phyloP scores from a whole-genome alignment of 2,329 filamentous ascomycete species.

The Beauveria asiatica region DNA sequence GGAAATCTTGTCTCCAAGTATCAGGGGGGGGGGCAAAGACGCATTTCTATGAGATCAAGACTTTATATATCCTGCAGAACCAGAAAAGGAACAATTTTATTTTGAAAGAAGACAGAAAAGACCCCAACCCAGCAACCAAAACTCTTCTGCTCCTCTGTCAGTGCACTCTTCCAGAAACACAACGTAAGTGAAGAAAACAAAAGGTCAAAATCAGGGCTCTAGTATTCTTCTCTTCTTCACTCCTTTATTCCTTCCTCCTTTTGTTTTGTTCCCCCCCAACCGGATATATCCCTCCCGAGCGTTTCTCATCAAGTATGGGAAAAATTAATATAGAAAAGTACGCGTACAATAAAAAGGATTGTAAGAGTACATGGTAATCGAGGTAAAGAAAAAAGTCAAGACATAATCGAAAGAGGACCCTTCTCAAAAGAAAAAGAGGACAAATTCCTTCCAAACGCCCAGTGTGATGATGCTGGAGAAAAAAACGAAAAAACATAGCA shows the following conservation, averaged over 20 bases:
- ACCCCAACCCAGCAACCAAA: not conserved
- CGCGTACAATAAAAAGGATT: not conserved
- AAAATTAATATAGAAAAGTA: not conserved
- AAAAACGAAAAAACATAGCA: not conserved
- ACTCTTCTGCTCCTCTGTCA: not conserved
- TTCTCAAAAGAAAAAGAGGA: not conserved
- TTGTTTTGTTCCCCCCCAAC: too few relatives aligned
- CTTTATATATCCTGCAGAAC: too few relatives aligned
- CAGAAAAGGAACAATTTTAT: too few relatives aligned
- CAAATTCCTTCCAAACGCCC: not conserved
- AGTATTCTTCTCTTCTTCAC: not conserved
- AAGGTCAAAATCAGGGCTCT: too few relatives aligned
- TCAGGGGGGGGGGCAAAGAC: too few relatives aligned
- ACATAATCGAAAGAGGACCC: not conserved
- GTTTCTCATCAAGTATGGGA: not conserved
- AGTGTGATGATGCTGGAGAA: not conserved
- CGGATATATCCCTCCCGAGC: not conserved
- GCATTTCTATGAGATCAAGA: too few relatives aligned
- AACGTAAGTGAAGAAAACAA: not conserved
- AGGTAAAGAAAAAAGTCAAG: not conserved
- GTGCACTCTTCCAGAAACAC: not conserved
- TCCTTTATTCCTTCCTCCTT: too few relatives aligned
- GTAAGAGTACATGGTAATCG: slow-evolving; percentile 7
- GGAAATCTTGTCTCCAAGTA: too few relatives aligned
- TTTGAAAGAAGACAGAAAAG: not conserved